Evolutionary conservation across 2,329 filamentous ascomycete species (phyloP), one percentile per base, ranked within the genome.

Genomic region (Alternaria triticina): DNA sequence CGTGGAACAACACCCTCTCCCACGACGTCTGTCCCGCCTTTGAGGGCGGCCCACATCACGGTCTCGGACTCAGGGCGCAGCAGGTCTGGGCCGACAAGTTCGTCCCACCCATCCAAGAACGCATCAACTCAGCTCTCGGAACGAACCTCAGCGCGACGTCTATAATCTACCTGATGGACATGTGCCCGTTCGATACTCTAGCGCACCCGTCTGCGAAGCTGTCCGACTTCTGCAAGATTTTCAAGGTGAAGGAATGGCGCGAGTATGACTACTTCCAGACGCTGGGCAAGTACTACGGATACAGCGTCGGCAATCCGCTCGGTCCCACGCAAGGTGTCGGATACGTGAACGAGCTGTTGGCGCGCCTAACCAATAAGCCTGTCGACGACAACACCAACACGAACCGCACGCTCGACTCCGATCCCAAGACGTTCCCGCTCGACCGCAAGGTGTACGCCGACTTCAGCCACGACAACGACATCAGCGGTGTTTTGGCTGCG

Each of bases 391-490:
- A 87, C 61, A 97, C 93, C 0, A 89, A 85, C 58, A 93, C 90
- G 6, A 97, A 97, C 79, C 83, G 82, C 36, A 97, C 94, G 0
- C 85, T 97, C 0, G 92, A 96, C 76, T 82, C 82, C 6, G 84
- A 88, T 61, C 81, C 86, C 1, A 75, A 80, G 7, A 94, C 91
- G 0, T 97, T 97, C 73, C 94, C 94, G 0, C 82, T 97, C 0
- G 85, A 80, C 23, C 78, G 79, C 28, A 82, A 81, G 11, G 81
- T 97, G 1, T 97, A 96, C 74, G 94, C 93, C 0, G 94, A 97
- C 79, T 97, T 97, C 76, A 92, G 90, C 66, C 94, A 97, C 79
- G 94, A 97, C 80, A 97, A 96, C 78, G 89, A 91, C 75, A 93
- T 97, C 89, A 88, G 87, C 28, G 86, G 87, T 8, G 88, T 96